Percentiles rank a stretch among this genome's conserved stretches.
Evolutionary conservation across 2,329 filamentous ascomycete species (phyloP).

Genomic region (Talaromyces islandicus): DNA sequence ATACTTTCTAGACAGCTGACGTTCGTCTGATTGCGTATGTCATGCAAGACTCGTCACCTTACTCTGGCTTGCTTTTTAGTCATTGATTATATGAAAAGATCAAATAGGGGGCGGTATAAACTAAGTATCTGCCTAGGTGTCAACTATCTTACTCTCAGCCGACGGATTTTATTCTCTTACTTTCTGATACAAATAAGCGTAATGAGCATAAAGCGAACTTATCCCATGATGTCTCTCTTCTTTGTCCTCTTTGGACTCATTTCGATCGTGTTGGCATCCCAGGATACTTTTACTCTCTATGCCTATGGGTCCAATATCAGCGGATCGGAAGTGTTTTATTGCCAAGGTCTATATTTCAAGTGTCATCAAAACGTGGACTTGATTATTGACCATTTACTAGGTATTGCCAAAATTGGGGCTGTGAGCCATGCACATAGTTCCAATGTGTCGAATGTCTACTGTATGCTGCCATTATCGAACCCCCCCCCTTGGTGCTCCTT

Average conservation of each 20-base stretch:
- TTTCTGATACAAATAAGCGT: neutral
- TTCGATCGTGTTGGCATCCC: neutral
- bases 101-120: neutral
- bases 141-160: neutral
- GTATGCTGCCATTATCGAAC: neutral
- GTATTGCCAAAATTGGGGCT: conserved; percentile 1
- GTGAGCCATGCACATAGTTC: neutral
- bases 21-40: neutral
- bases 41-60: neutral
- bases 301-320: neutral
- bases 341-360: neutral
- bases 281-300: conserved; percentile 1
- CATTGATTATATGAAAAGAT: neutral
- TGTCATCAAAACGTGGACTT: neutral
- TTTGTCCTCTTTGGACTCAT: neutral
- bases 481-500: neutral
- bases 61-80: neutral
- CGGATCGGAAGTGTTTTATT: neutral
- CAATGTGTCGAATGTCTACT: conserved; percentile 6
- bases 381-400: neutral
- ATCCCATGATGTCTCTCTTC: neutral
- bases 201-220: neutral
- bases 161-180: neutral
- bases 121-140: no score
- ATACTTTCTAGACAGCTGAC: neutral